phyloP scores from a whole-genome alignment of 805 yeast species.

The Clavispora phyllophila region DNA sequence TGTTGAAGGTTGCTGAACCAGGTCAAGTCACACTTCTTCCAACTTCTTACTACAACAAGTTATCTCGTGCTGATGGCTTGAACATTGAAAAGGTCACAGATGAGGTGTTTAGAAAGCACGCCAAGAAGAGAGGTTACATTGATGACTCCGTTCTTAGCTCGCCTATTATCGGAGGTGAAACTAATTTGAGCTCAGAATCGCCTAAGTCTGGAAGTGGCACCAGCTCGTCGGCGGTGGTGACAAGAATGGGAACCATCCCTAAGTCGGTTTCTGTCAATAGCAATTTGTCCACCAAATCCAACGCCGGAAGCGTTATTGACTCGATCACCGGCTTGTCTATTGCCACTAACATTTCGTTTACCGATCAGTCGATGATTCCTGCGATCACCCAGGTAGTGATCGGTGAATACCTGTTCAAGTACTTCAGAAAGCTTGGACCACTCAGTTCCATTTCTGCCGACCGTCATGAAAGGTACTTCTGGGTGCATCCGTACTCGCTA shows the following conservation, averaged over 20 bases:
- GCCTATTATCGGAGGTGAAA: neutral
- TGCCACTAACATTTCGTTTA: constrained; percentile 59
- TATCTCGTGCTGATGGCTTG: constrained; percentile 42
- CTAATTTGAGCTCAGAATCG: constrained; percentile 11
- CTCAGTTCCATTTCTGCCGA: constrained; percentile 69
- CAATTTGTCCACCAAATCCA: constrained; percentile 26
- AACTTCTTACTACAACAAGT: constrained; percentile 54
- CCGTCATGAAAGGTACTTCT: constrained; percentile 88
- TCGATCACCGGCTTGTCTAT: constrained; percentile 39
- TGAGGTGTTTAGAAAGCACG: constrained; percentile 41
- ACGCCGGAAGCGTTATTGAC: constrained; percentile 23
- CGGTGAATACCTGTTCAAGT: constrained; percentile 86
- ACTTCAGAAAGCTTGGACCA: constrained; percentile 73
- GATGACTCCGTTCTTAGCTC: constrained; percentile 10
- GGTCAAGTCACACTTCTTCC: constrained; percentile 61
- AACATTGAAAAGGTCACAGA: constrained; percentile 42
- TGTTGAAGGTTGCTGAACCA: constrained; percentile 49
- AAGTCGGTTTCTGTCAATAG: constrained; percentile 24
- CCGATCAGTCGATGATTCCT: constrained; percentile 70
- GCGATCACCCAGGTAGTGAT: constrained; percentile 89
- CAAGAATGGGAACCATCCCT: constrained; percentile 7
- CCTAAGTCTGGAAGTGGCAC: neutral
- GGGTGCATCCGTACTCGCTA: constrained; percentile 93
- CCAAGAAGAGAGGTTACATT: constrained; percentile 45
- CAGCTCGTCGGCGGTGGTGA: constrained; percentile 1